Percentiles rank a stretch among this genome's conserved stretches.
Conservation (phyloP, 2,329 filamentous ascomycete species). For the Pleurostoma richardsiae region DNA sequence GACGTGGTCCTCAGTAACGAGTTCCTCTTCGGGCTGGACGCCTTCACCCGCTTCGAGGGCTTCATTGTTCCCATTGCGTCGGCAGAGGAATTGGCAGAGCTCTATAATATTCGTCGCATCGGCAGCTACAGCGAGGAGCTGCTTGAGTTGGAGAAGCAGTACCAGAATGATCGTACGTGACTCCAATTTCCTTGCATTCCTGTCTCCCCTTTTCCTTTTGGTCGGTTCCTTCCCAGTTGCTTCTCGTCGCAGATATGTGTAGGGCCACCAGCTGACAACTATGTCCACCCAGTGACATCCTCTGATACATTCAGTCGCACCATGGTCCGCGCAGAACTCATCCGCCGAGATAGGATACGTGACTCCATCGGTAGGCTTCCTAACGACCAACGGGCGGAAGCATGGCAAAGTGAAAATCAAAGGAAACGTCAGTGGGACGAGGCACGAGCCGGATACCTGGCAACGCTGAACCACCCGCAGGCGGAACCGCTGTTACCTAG, state of each 20-base stretch:
- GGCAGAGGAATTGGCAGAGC: not conserved
- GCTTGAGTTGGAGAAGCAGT: not conserved
- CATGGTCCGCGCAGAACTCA: not conserved
- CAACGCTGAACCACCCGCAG: too few relatives aligned
- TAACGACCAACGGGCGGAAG: not conserved
- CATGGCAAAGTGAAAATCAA: not conserved
- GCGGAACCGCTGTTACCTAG: too few relatives aligned
- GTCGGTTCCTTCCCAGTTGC: too few relatives aligned
- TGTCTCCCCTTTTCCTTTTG: too few relatives aligned
- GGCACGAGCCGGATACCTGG: too few relatives aligned
- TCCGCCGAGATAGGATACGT: not conserved
- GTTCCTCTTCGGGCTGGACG: conserved; percentile 5
- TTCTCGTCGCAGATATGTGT: not conserved
- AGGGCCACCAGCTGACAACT: not conserved
- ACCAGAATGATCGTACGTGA: not conserved
- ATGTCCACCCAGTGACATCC: not conserved
- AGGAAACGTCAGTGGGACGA: not conserved
- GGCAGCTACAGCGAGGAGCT: not conserved
- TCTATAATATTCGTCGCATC: conserved; percentile 1
- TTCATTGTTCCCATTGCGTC: not conserved
- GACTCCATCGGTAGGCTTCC: not conserved
- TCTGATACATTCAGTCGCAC: not conserved
- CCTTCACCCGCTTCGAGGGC: conserved; percentile 1
- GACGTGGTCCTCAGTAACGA: conserved; percentile 8
- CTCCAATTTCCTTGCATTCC: too few relatives aligned